Conservation (phyloP, 345 rosid species). For the Dovyalis caffra region DNA sequence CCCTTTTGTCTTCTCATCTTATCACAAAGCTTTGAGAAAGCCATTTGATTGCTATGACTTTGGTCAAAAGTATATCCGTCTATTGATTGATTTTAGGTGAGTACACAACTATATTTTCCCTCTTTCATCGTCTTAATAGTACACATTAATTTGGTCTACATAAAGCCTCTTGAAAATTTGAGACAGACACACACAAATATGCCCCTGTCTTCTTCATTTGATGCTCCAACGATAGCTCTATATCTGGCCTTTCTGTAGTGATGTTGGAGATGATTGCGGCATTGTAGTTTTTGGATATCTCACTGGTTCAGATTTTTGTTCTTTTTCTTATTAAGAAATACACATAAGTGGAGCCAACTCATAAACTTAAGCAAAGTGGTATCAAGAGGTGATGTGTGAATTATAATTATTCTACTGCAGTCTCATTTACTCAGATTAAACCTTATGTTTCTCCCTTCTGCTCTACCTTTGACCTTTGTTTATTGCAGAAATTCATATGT, state of each 20-base stretch:
- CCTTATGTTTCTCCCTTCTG: neutral
- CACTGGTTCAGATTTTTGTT: neutral
- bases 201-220: neutral
- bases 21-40: constrained; percentile 82
- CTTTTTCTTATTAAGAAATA: neutral
- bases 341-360: neutral
- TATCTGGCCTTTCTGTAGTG: neutral
- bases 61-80: constrained; percentile 92
- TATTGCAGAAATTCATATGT: constrained; percentile 75
- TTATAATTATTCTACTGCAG: neutral
- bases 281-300: neutral
- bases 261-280: neutral
- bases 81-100: constrained; percentile 82
- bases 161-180: constrained; percentile 3
- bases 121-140: neutral
- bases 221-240: neutral
- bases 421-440: neutral
- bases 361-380: neutral
- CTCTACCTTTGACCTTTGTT: constrained; percentile 3
- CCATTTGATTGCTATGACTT: constrained; percentile 93
- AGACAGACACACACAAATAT: neutral
- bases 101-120: constrained; percentile 21
- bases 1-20: constrained; percentile 66
- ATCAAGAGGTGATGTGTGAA: neutral
- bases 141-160: neutral